Conservation (phyloP, 495 filamentous ascomycete species). For the Xylaria scruposa region DNA sequence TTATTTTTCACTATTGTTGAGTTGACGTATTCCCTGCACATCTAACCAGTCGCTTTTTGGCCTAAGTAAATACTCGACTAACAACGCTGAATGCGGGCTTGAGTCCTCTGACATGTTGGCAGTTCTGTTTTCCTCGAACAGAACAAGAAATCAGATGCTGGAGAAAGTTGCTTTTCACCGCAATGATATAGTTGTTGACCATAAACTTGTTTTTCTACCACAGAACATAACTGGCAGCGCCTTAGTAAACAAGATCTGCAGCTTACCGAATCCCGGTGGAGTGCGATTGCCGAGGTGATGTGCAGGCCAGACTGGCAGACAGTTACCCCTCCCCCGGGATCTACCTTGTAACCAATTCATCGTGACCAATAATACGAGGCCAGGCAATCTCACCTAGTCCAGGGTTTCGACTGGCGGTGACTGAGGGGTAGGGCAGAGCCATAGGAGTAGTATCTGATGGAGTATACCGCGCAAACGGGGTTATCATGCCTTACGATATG, state of each 20-base stretch:
- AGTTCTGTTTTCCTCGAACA: background rate
- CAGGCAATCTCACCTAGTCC: slow-evolving; percentile 1
- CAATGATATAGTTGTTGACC: background rate
- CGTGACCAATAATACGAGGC: background rate
- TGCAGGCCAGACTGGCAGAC: background rate
- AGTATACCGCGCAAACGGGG: background rate
- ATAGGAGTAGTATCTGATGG: background rate
- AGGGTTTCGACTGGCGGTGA: slow-evolving; percentile 8
- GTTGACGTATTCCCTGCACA: background rate
- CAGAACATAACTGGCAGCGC: background rate
- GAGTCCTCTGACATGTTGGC: background rate
- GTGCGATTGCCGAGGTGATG: slow-evolving; percentile 14
- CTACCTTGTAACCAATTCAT: background rate
- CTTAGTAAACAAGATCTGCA: slow-evolving; percentile 15
- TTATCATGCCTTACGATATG: background rate
- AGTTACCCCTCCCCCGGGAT: slow-evolving; percentile 9
- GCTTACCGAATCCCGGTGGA: slow-evolving; percentile 13
- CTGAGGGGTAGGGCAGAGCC: background rate
- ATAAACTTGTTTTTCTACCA: background rate
- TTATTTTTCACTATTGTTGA: background rate
- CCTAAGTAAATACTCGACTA: background rate
- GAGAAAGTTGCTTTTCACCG: background rate
- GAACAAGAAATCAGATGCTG: background rate
- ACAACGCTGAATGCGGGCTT: background rate
- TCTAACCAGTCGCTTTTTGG: too few relatives aligned